Conservation (phyloP, 345 rosid species). For the Trapa bicornis region DNA sequence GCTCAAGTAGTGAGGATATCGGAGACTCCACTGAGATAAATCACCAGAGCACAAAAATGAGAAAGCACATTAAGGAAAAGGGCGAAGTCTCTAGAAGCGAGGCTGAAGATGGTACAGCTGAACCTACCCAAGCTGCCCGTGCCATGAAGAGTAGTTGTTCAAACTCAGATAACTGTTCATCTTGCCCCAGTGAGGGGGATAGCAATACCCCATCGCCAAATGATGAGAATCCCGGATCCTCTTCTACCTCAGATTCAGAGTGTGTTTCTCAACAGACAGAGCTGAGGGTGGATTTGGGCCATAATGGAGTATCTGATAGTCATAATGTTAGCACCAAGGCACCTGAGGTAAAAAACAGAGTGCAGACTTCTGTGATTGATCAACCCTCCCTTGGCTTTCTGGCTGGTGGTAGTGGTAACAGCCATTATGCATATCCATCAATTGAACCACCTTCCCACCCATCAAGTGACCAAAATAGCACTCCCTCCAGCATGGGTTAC, state of each 20-base stretch:
- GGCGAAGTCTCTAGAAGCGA: constrained; percentile 17
- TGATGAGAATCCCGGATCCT: constrained; percentile 53
- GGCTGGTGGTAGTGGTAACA: constrained; percentile 20
- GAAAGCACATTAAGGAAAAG: constrained; percentile 15
- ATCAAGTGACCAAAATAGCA: constrained; percentile 23
- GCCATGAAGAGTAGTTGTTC: constrained; percentile 31
- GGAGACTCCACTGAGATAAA: constrained; percentile 28
- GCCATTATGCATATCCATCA: constrained; percentile 21
- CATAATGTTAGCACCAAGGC: constrained; percentile 25
- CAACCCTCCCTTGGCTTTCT: constrained; percentile 17
- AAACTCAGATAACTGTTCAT: constrained; percentile 77
- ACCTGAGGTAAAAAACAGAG: constrained; percentile 18
- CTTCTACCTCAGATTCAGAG: constrained; percentile 81
- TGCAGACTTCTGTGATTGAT: constrained; percentile 21
- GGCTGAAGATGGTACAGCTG: constrained; percentile 18
- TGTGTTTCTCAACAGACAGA: constrained; percentile 57
- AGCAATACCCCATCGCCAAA: constrained; percentile 58
- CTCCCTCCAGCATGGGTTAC: constrained; percentile 21
- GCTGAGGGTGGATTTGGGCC: constrained; percentile 33
- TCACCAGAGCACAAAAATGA: constrained; percentile 15
- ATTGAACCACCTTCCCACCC: constrained; percentile 21
- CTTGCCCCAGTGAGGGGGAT: constrained; percentile 81
- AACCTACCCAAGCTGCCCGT: constrained; percentile 23
- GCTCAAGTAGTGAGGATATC: constrained; percentile 24
- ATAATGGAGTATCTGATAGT: constrained; percentile 29